These are phyloP conservation scores for Aegilops longissima DNA, from an alignment of 176 grass and related monocot species.

Conservation along the genomic window DNA sequence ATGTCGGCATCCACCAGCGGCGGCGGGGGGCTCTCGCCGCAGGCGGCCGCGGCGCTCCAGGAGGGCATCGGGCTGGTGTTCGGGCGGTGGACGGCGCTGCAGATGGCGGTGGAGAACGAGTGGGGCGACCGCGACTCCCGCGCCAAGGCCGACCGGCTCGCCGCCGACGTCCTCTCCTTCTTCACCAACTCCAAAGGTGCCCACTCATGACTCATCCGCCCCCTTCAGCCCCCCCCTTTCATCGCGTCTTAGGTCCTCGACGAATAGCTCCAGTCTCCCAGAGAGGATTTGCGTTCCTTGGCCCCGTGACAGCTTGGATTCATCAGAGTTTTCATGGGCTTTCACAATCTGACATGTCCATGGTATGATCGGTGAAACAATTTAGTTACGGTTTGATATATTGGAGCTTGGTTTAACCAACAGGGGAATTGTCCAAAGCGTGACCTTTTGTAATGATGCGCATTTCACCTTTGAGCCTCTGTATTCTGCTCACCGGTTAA, in stretches of 20 bases:
- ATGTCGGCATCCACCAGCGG: slow-evolving; percentile 44
- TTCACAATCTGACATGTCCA: background rate
- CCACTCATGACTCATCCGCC: background rate
- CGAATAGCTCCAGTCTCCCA: no score
- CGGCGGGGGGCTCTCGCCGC: slow-evolving; percentile 36
- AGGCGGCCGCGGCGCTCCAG: slow-evolving; percentile 31
- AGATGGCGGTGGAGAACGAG: slow-evolving; percentile 81
- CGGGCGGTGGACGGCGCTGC: slow-evolving; percentile 71
- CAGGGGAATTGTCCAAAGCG: no score
- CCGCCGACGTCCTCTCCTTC: slow-evolving; percentile 53
- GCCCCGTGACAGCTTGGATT: background rate
- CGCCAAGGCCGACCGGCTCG: slow-evolving; percentile 60
- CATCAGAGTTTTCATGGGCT: background rate
- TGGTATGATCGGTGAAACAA: background rate
- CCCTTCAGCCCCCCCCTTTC: background rate
- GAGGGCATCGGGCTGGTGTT: slow-evolving; percentile 73
- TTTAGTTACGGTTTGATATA: background rate
- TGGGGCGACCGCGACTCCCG: slow-evolving; percentile 80
- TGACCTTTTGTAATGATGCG: background rate
- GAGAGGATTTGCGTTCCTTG: background rate
- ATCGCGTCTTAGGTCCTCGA: background rate
- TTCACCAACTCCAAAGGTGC: slow-evolving; percentile 65
- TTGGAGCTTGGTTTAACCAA: no score
- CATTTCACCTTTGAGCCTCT: background rate
- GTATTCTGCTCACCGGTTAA: background rate